phyloP scores from a whole-genome alignment of 345 rosid species.

The Pistacia vera region DNA sequence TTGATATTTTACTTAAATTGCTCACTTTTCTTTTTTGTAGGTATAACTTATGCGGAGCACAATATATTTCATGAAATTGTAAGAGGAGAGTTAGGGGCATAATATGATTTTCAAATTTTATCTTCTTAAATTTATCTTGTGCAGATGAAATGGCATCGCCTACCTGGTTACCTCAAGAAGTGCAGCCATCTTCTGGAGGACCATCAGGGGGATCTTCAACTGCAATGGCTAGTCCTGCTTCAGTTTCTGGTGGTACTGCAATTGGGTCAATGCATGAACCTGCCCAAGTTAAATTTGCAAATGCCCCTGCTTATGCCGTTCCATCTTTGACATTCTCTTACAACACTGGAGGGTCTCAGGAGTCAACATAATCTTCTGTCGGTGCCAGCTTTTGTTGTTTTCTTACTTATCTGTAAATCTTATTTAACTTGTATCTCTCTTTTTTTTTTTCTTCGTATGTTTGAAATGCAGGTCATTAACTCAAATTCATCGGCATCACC shows the following conservation, averaged over 20 bases:
- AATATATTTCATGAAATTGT: neutral
- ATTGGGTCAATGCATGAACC: conserved; percentile 22
- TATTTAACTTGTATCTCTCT: neutral
- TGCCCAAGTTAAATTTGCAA: conserved; percentile 22
- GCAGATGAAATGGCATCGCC: conserved; percentile 28
- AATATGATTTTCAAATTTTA: too few relatives aligned
- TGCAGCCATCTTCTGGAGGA: conserved; percentile 18
- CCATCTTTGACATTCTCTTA: conserved; percentile 34
- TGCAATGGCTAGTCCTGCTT: neutral
- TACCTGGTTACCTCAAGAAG: conserved; percentile 30
- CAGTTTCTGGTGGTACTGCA: too few relatives aligned
- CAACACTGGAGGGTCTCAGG: conserved; percentile 12
- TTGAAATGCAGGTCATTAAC: conserved; percentile 24
- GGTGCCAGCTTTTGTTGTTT: conserved; percentile 8
- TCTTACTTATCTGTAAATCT: conserved; percentile 1
- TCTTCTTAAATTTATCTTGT: conserved; percentile 1
- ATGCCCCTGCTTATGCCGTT: conserved; percentile 19
- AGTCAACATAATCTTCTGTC: conserved; percentile 12
- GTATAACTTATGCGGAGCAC: neutral
- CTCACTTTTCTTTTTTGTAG: neutral
- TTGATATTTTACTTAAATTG: neutral
- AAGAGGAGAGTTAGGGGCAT: neutral
- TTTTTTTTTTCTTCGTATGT: neutral
- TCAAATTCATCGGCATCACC: conserved; percentile 20
- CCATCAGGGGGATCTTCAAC: conserved; percentile 10